Base-by-base conservation (phyloP, 2,329 filamentous ascomycete species). In the Calonectria ilicicola region DNA sequence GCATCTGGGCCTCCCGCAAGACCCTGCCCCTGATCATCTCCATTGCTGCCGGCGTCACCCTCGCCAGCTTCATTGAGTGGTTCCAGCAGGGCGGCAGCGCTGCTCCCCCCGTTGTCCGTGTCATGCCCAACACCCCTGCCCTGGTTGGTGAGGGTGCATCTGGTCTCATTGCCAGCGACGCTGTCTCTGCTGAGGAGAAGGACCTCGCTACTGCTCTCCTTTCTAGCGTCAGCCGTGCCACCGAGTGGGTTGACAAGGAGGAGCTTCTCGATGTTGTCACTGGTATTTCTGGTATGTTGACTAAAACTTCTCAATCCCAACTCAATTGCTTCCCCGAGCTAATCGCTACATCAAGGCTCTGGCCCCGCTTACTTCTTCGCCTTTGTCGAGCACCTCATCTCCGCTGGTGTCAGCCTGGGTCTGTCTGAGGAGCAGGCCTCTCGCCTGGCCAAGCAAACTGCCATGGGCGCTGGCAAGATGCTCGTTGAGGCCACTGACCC, bases 291-390 rank as follows among this genome's bases (percentile, higher is more conserved):
- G 87, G 87, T 87, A 76, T 75, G 84, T 38, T 10, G 5, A n/a
- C 17, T 29, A 23, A 44, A 32, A 21, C 42, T 26, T 17, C 9
- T 29, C 60, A 47, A 38, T 6, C 12, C 19, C 19, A 1, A n/a
- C 2, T 2, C 1, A 35, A 0, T 1, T 3, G n/a, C n/a, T 32
- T 2, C 29, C 29, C 2, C 29, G 9, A 32, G 3, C 69, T 78
- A 44, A 79, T 40, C 27, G 0, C 17, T 1, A 10, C 15, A 7
- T 15, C 2, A 1, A 88, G 87, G 87, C 27, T 88, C 86, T 21
- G 87, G 87, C 2, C 87, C 87, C 0, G 87, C 87, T 0, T 89
- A 89, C 81, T 89, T 89, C 81, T 89, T 89, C 77, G 86, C 86
- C 75, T 83, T 89, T 80, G 87, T 89, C 8, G 87, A 89, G 76